Conservation (phyloP, 176 grass and related monocot species). For the Avena atlantica region DNA sequence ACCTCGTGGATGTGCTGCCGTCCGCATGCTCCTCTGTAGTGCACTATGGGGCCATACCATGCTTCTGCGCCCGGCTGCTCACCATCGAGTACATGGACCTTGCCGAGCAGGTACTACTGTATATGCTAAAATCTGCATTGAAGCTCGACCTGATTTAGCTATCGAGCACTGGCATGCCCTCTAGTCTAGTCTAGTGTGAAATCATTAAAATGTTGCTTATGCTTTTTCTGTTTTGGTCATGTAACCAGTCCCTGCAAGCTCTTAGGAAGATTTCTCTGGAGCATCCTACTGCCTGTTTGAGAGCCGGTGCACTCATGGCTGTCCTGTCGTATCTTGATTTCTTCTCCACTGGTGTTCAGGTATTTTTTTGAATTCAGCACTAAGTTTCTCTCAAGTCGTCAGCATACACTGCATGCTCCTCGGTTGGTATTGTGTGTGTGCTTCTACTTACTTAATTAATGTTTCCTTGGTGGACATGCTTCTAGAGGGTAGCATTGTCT, state of each 20-base stretch:
- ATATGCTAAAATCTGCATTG: too few species aligned
- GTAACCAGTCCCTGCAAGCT: conserved; percentile 47
- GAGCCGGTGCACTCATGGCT: conserved; percentile 83
- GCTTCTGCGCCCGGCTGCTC: conserved; percentile 84
- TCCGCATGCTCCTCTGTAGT: conserved; percentile 84
- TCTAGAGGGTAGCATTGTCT: conserved; percentile 86
- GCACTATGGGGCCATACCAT: conserved; percentile 83
- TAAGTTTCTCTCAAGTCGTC: not conserved
- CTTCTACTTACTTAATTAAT: conserved; percentile 15
- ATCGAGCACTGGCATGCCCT: too few species aligned
- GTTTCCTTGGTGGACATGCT: too few species aligned
- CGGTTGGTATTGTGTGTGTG: too few species aligned
- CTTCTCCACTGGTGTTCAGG: conserved; percentile 88
- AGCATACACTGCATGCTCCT: not conserved
- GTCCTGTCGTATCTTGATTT: conserved; percentile 88
- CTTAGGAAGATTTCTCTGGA: conserved; percentile 92
- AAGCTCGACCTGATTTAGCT: not conserved
- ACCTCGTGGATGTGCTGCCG: conserved; percentile 84
- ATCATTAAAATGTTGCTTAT: conserved; percentile 8
- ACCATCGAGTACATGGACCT: conserved; percentile 99
- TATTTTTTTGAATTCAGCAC: conserved; percentile 1
- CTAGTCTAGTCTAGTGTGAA: not conserved
- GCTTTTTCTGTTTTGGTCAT: not conserved
- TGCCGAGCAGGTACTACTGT: conserved; percentile 89
- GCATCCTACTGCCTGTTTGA: conserved; percentile 81